Evolutionary conservation across 768 basidiomycete species (phyloP), one percentile per base, ranked within the genome.

Genomic region (Boletus fagicola): DNA sequence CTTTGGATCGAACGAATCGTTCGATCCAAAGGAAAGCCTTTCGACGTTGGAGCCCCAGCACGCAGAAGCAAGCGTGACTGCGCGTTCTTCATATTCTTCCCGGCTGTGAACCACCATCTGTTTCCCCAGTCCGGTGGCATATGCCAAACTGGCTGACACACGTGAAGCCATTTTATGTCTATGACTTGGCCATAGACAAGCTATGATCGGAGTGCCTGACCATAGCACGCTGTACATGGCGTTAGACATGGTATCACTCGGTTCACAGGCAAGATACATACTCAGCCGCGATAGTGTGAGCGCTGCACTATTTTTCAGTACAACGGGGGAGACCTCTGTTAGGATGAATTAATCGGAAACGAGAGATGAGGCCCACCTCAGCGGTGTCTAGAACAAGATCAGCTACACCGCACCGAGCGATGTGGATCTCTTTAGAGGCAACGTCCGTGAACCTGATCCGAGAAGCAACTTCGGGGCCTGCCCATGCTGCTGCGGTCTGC

Each of bases 381-480:
- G 76, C 75, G 3, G 80, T 82, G 61, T 82, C 80, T n/a, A 82
- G 68, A 59, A 80, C 77, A 10, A 82, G 67, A 58, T 82, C 80
- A 5, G 77, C 76, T n/a, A 79, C 76, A 24, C 80, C 67, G 10
- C 74, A 76, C 35, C 80, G 76, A 48, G 69, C 62, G 48, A 82
- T 74, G 58, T 82, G 80, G 3, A 67, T 64, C 33, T 78, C 76
- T 66, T 82, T 82, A 42, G 68, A 64, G 5, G 78, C 74, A 26
- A 82, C 78, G 47, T 82, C 78, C 13, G 79, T 81, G 58, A 82
- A 82, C 46, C 72, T 66, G 35, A 82, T 71, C 4, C 80, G 75
- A 44, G 75, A 68, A 5, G 80, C 75, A 40, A 81, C 71, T 24
- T 79, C 78, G 13, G 74, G 56, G 0, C 78, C 78, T 8, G 77